phyloP scores from a whole-genome alignment of 495 filamentous ascomycete genomes.

The Glarea lozoyensis region DNA sequence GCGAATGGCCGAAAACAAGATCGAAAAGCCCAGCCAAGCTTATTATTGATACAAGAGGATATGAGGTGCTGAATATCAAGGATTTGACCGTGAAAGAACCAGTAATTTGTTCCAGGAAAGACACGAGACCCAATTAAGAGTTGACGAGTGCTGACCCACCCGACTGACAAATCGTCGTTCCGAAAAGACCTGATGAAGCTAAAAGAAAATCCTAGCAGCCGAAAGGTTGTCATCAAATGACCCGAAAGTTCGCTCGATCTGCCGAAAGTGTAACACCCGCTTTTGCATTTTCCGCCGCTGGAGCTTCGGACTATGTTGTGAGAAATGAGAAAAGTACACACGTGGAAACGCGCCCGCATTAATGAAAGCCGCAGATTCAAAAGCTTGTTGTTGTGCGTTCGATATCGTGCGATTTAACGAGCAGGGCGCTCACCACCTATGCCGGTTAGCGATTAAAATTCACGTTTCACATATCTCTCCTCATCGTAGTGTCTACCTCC shows the following conservation, averaged over 20 bases:
- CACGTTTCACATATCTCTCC: conserved; percentile 22
- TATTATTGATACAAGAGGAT: conserved; percentile 23
- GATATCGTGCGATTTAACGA: conserved; percentile 23
- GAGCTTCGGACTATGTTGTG: conserved; percentile 23
- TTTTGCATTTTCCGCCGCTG: conserved; percentile 22
- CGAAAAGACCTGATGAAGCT: conserved; percentile 16
- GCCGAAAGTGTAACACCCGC: conserved; percentile 18
- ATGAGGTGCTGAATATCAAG: conserved; percentile 23
- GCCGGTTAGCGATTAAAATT: conserved; percentile 22
- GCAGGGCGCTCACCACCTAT: conserved; percentile 23
- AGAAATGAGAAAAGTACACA: conserved; percentile 18
- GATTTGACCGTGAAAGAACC: conserved; percentile 16
- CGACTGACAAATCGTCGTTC: conserved; percentile 18
- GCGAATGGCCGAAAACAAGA: conserved; percentile 7
- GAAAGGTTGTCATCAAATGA: conserved; percentile 18
- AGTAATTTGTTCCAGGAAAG: conserved; percentile 15
- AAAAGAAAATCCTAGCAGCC: conserved; percentile 20
- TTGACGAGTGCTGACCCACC: conserved; percentile 18
- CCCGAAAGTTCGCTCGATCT: conserved; percentile 16
- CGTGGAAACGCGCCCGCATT: conserved; percentile 21
- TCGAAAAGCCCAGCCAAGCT: conserved; percentile 18
- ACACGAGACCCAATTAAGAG: conserved; percentile 13
- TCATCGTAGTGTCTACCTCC: conserved; percentile 47
- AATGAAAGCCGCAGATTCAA: conserved; percentile 25
- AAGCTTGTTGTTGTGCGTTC: conserved; percentile 18